Base-by-base conservation (phyloP, 352 stramenopile species). In the Globisporangium rhizosaccharum region DNA sequence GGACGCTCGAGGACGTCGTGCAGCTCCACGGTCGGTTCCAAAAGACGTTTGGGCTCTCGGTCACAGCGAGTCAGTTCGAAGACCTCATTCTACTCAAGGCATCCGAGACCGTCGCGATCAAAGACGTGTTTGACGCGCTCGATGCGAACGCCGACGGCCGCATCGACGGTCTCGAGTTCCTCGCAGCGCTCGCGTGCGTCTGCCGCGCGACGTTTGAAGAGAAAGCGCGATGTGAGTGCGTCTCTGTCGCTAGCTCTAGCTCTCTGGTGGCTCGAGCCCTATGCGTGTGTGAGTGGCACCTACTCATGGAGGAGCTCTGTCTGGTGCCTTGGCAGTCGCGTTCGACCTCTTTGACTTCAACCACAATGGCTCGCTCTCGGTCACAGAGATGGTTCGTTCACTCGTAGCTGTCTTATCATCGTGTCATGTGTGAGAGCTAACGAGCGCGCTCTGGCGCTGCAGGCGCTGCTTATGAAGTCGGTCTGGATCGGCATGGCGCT, bases 291-390 rank as follows among this genome's bases (percentile, higher is more conserved):
- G 33, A 47, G 9, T 23, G 41, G 17, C 2, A 47, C 2, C 6
- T 10, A 14, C 41, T 9, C 2, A n/a, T 47, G 41, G 1, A 14
- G 20, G 41, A 7, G 41, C 18, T 47, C 15, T 63, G 41, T 10
- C 1, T 51, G 42, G 6, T 39, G 33, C 33, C n/a, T 20, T 59
- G 17, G 26, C 53, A 88, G 80, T 87, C 59, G 76, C 76, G 1
- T 90, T 90, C 58, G 76, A 86, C 39, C 66, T 92, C 30, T 92
- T 90, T 47, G 84, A 94, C 59, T 92, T 92, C 64, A 90, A 92
- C 54, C 59, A 72, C 50, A 92, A 90, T 60, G 81, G 79, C 3
- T 89, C 75, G 28, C 63, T 94, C 12, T 92, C 82, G 12, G 59
- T 81, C 37, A 84, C 80, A 1, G 85, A 94, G 58, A 66, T 92